These are phyloP conservation scores for Cercospora brassicicola DNA, from an alignment of 2,329 filamentous ascomycete species.

Conservation along the genomic window DNA sequence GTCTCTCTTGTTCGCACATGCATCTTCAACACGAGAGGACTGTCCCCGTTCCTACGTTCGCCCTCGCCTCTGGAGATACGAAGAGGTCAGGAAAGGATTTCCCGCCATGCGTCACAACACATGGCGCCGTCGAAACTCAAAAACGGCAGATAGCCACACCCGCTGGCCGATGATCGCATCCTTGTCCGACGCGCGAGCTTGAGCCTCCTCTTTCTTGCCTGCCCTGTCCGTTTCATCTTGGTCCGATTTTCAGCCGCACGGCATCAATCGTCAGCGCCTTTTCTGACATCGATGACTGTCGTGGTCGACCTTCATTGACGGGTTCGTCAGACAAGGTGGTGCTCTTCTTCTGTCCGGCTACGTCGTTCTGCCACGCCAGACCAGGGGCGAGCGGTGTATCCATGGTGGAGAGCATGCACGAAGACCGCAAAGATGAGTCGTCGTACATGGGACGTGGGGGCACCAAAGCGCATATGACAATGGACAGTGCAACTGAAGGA, in stretches of 20 bases:
- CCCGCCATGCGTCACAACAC: not conserved
- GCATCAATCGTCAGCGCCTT: not conserved
- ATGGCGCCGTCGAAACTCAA: slow-evolving; percentile 1
- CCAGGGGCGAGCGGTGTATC: not conserved
- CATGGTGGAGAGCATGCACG: not conserved
- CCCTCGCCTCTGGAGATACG: not conserved
- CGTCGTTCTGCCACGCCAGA: not conserved
- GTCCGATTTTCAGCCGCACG: not conserved
- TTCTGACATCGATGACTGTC: not conserved
- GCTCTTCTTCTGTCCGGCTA: not conserved
- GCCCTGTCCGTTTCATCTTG: not conserved
- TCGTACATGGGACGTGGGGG: not conserved
- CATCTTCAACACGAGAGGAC: not conserved
- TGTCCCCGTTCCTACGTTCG: not conserved
- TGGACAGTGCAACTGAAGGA: not conserved
- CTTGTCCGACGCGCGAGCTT: not conserved
- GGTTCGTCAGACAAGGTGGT: not conserved
- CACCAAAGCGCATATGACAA: not conserved
- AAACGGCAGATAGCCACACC: not conserved
- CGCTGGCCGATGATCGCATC: slow-evolving; percentile 3
- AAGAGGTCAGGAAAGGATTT: slow-evolving; percentile 4
- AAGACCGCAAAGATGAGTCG: not conserved
- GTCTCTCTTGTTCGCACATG: not conserved
- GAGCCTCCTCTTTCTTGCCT: not conserved
- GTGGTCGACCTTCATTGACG: not conserved